Evolutionary conservation across 352 stramenopile genomes (phyloP).

Genomic region (Hyaloperonospora brassicae): DNA sequence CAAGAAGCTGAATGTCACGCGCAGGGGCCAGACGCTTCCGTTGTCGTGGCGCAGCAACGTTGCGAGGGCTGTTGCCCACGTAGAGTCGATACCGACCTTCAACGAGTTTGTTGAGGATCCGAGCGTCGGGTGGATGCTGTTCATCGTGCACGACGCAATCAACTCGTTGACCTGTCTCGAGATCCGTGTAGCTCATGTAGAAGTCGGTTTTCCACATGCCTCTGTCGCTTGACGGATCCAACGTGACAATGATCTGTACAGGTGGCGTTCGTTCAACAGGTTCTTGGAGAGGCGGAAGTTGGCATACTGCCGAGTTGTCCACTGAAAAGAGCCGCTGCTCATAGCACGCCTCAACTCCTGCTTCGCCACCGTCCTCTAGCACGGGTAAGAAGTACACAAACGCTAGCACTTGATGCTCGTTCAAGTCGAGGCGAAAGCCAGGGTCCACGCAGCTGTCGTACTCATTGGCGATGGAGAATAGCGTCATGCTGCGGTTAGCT

Average conservation of each 20-base stretch:
- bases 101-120: slow-evolving; percentile 34
- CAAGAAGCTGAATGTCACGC: slow-evolving; percentile 13
- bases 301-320: slow-evolving; percentile 22
- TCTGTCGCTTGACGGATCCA: slow-evolving; percentile 30
- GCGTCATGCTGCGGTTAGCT: slow-evolving; percentile 46
- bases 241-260: slow-evolving; percentile 49
- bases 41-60: slow-evolving; percentile 29
- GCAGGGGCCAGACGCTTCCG: slow-evolving; percentile 20
- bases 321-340: slow-evolving; percentile 44
- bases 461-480: slow-evolving; percentile 63
- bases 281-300: slow-evolving; percentile 26
- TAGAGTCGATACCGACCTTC: slow-evolving; percentile 49
- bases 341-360: slow-evolving; percentile 37
- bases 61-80: slow-evolving; percentile 59
- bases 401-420: slow-evolving; percentile 39
- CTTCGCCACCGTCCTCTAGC: slow-evolving; percentile 19
- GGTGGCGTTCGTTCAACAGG: slow-evolving; percentile 34
- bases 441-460: slow-evolving; percentile 54
- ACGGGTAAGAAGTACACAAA: slow-evolving; percentile 62
- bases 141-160: slow-evolving; percentile 33
- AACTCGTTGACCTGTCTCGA: slow-evolving; percentile 32
- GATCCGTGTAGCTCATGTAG: slow-evolving; percentile 49
- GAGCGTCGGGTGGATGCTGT: slow-evolving; percentile 17
- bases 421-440: slow-evolving; percentile 64
- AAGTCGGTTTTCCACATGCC: slow-evolving; percentile 35